Conservation (phyloP, 306 rosid species). For the Adenanthera pavonina region DNA sequence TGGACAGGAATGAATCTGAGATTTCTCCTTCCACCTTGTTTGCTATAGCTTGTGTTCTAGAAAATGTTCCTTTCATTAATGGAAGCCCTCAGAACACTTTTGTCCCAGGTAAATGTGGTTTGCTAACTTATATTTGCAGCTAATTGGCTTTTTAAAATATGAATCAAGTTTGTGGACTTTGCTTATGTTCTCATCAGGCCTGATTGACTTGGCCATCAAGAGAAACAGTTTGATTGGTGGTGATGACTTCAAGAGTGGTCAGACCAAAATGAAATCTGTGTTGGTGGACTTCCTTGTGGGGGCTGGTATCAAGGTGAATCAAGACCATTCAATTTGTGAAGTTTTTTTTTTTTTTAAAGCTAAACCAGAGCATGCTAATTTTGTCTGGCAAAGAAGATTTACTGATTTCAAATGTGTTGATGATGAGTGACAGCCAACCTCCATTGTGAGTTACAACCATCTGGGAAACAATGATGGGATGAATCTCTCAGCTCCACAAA, state of each 20-base stretch:
- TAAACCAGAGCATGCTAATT: background rate
- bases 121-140: background rate
- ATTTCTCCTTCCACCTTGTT: slow-evolving; percentile 95
- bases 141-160: background rate
- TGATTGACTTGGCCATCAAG: slow-evolving; percentile 84
- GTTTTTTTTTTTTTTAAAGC: background rate
- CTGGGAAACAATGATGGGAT: slow-evolving; percentile 97
- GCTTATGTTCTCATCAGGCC: slow-evolving; percentile 52
- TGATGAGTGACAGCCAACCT: slow-evolving; percentile 75
- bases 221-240: slow-evolving; percentile 92
- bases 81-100: slow-evolving; percentile 99
- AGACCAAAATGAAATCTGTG: slow-evolving; percentile 98
- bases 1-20: slow-evolving; percentile 90
- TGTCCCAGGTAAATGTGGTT: slow-evolving; percentile 74
- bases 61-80: slow-evolving; percentile 88
- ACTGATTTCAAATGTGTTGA: slow-evolving; percentile 26
- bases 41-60: slow-evolving; percentile 86
- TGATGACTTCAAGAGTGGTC: slow-evolving; percentile 99
- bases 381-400: slow-evolving; percentile 5
- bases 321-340: background rate
- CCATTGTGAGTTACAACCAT: slow-evolving; percentile 98
- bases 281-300: slow-evolving; percentile 97
- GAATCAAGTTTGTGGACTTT: slow-evolving; percentile 5
- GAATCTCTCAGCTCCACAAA: slow-evolving; percentile 98
- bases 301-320: slow-evolving; percentile 91